A percentile compares a stretch with the other conserved stretches of the same genome.
These are phyloP conservation scores for Ceratobasidium sp. DNA, from an alignment of 1,284 basidiomycete species.

Conservation along the genomic window DNA sequence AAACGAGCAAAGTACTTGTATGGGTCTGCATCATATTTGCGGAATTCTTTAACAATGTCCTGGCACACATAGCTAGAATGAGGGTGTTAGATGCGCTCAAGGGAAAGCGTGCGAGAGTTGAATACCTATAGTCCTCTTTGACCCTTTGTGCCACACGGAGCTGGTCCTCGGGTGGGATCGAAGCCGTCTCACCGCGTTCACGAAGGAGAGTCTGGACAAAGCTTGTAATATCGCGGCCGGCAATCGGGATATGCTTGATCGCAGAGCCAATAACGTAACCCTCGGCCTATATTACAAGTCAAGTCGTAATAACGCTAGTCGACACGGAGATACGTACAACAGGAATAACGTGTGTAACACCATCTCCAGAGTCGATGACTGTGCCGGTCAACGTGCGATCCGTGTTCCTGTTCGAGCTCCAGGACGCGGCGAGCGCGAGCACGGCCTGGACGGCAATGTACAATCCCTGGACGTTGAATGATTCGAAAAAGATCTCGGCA, in stretches of 20 bases:
- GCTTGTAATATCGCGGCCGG: slow-evolving; percentile 95
- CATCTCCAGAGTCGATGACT: slow-evolving; percentile 98
- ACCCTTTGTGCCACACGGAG: slow-evolving; percentile 91
- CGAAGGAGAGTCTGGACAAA: slow-evolving; percentile 97
- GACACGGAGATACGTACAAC: slow-evolving; percentile 59
- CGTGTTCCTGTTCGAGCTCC: slow-evolving; percentile 91
- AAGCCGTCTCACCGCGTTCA: slow-evolving; percentile 90
- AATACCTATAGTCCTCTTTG: slow-evolving; percentile 84
- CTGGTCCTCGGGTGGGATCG: slow-evolving; percentile 97
- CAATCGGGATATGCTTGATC: slow-evolving; percentile 99
- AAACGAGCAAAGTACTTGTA: slow-evolving; percentile 96
- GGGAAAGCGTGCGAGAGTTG: background rate
- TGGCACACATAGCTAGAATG: slow-evolving; percentile 90
- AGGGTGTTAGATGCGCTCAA: background rate
- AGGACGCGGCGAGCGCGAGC: slow-evolving; percentile 97
- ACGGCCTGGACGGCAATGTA: slow-evolving; percentile 99
- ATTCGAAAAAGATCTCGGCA: slow-evolving; percentile 99
- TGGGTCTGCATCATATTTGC: slow-evolving; percentile 96
- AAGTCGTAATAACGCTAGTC: background rate
- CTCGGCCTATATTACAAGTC: slow-evolving; percentile 62
- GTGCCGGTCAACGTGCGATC: slow-evolving; percentile 97
- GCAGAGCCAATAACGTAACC: slow-evolving; percentile 99
- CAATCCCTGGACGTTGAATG: slow-evolving; percentile 96
- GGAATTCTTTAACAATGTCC: slow-evolving; percentile 98
- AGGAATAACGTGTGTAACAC: slow-evolving; percentile 97